Evolutionary conservation across 306 rosid genomes (phyloP).

Genomic region (Glycine latifolia): DNA sequence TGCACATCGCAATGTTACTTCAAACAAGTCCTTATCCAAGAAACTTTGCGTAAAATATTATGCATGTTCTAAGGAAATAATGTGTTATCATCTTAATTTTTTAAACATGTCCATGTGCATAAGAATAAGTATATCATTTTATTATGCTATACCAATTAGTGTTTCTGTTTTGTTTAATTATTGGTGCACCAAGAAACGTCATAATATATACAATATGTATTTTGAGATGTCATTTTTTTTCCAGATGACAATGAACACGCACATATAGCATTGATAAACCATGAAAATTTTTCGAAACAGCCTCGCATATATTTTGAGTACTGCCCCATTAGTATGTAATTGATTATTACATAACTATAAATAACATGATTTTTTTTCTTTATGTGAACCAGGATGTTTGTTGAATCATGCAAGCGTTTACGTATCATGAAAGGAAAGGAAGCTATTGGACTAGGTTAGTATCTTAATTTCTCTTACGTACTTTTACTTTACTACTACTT

Average conservation of each 20-base stretch:
- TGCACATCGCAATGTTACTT: slow-evolving; percentile 3
- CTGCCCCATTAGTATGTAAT: not conserved
- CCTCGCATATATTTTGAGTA: not conserved
- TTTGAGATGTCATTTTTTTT: not conserved
- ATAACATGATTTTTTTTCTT: not conserved
- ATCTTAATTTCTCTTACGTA: not conserved
- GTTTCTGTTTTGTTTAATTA: not conserved
- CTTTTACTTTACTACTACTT: not conserved
- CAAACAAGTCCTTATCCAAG: not conserved
- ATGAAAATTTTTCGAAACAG: not conserved
- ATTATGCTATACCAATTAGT: not conserved
- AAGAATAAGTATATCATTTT: slow-evolving; percentile 4
- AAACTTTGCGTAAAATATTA: slow-evolving; percentile 9
- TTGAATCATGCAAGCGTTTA: slow-evolving; percentile 91
- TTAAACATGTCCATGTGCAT: slow-evolving; percentile 5
- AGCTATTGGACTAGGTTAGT: slow-evolving; percentile 90
- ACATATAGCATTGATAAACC: not conserved
- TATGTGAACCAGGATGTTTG: slow-evolving; percentile 75
- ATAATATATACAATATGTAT: not conserved
- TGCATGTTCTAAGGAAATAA: slow-evolving; percentile 22
- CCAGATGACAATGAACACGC: not conserved
- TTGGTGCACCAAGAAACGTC: not conserved
- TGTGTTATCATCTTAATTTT: not conserved
- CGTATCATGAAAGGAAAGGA: slow-evolving; percentile 96
- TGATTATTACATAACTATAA: not conserved